Conservation (phyloP, 2,329 filamentous ascomycete species). For the Aquanectria penicillioides region DNA sequence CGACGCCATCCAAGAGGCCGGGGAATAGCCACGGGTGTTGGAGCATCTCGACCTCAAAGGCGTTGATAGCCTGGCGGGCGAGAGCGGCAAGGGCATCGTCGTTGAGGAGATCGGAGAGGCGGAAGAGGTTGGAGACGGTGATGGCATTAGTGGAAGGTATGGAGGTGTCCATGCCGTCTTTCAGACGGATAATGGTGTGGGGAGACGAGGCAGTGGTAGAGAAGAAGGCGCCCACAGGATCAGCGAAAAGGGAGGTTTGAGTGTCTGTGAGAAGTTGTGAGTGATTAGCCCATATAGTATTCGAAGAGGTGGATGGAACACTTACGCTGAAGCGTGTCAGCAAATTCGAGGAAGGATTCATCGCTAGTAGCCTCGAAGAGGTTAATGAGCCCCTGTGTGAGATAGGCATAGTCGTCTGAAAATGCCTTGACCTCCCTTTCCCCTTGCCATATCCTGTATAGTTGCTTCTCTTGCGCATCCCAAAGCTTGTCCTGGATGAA, state of each 20-base stretch:
- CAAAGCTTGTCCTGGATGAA: slow-evolving; percentile 83
- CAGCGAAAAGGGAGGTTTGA: slow-evolving; percentile 83
- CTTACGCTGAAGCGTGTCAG: slow-evolving; percentile 80
- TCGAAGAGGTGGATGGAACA: not conserved
- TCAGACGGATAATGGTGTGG: slow-evolving; percentile 84
- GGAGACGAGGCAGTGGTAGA: slow-evolving; percentile 70
- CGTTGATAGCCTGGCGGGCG: slow-evolving; percentile 79
- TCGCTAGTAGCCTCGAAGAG: slow-evolving; percentile 87
- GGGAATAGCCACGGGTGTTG: slow-evolving; percentile 95
- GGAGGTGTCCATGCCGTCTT: slow-evolving; percentile 94
- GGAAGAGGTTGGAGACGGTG: slow-evolving; percentile 87
- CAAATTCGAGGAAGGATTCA: slow-evolving; percentile 79
- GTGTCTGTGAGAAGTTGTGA: slow-evolving; percentile 59
- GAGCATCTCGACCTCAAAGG: slow-evolving; percentile 90
- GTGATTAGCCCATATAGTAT: not conserved
- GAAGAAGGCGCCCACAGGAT: slow-evolving; percentile 77
- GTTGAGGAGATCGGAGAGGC: slow-evolving; percentile 75
- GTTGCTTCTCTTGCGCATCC: slow-evolving; percentile 66
- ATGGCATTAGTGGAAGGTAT: slow-evolving; percentile 91
- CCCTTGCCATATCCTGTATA: slow-evolving; percentile 81
- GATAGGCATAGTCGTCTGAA: slow-evolving; percentile 93
- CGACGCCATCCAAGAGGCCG: slow-evolving; percentile 79
- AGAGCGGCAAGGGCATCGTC: slow-evolving; percentile 71
- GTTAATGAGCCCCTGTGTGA: slow-evolving; percentile 84
- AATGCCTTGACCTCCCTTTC: slow-evolving; percentile 76